Conservation (phyloP, 2,329 filamentous ascomycete genomes). For the Botrytis sinoallii region DNA sequence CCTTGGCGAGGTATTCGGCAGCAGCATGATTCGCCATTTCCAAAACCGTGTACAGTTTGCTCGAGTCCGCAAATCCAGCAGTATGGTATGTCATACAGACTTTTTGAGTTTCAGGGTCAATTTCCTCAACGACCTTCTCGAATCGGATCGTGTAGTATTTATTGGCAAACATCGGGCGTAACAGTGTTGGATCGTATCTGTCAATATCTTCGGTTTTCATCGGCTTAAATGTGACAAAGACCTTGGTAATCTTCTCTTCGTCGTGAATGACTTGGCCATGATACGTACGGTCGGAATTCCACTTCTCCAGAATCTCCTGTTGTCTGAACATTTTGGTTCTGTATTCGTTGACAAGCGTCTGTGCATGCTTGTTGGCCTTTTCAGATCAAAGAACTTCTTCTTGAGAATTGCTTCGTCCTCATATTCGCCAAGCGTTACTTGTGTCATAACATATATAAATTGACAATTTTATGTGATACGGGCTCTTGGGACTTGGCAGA, state of each 20-base stretch:
- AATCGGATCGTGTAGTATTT: conserved; percentile 3
- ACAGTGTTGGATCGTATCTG: neutral
- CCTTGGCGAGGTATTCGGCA: conserved; percentile 16
- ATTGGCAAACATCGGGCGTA: neutral
- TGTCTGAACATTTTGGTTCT: neutral
- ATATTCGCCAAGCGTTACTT: neutral
- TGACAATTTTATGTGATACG: conserved; percentile 6
- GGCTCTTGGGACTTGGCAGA: neutral
- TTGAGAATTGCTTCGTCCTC: neutral
- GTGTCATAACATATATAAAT: conserved; percentile 17
- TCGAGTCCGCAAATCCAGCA: neutral
- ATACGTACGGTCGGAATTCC: neutral
- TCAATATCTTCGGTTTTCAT: neutral
- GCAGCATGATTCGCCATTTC: conserved; percentile 29
- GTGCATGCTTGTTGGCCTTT: conserved; percentile 19
- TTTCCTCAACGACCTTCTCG: neutral
- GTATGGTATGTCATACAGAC: neutral
- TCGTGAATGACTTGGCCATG: neutral
- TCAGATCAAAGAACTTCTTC: conserved; percentile 10
- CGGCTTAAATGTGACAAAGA: neutral
- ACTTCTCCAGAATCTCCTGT: neutral
- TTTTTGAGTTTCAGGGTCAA: neutral
- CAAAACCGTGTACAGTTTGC: conserved; percentile 13
- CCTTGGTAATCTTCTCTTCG: neutral
- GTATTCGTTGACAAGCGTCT: conserved; percentile 5